These are phyloP conservation scores for Cryptomeria japonica DNA, from an alignment of 75 land plant species.

Conservation along the genomic window DNA sequence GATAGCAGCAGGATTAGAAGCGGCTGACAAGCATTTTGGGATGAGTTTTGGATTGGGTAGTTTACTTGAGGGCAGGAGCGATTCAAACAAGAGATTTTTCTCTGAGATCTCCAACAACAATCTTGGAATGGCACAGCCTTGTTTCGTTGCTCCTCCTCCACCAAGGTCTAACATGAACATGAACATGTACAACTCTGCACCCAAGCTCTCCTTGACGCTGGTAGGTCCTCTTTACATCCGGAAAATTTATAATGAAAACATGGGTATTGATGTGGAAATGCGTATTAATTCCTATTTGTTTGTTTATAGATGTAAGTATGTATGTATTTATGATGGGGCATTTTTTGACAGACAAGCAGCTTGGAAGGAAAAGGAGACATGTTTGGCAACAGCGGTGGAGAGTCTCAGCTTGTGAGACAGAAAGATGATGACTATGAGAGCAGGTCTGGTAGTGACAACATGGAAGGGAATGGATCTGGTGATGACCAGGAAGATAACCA, in stretches of 20 bases:
- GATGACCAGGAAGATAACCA: constrained; percentile 64
- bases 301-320: constrained; percentile 37
- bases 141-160: constrained; percentile 23
- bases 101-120: constrained; percentile 23
- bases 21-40: constrained; percentile 13
- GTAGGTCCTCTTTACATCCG: constrained; percentile 18
- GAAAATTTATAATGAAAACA: neutral
- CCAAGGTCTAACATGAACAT: constrained; percentile 15
- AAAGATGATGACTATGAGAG: constrained; percentile 87
- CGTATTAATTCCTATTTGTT: constrained; percentile 1
- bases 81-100: constrained; percentile 27
- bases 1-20: neutral
- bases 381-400: constrained; percentile 16
- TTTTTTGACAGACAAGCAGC: neutral
- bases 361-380: constrained; percentile 12
- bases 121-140: constrained; percentile 22
- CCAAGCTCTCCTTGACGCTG: constrained; percentile 69
- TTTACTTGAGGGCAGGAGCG: constrained; percentile 18
- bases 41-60: constrained; percentile 7
- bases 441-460: constrained; percentile 82
- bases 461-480: constrained; percentile 68
- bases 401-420: constrained; percentile 25
- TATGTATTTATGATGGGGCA: constrained; percentile 19
- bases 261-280: neutral
- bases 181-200: constrained; percentile 34